Base-by-base conservation (phyloP, 2,329 filamentous ascomycete species). In the Xylaria hypoxylon region DNA sequence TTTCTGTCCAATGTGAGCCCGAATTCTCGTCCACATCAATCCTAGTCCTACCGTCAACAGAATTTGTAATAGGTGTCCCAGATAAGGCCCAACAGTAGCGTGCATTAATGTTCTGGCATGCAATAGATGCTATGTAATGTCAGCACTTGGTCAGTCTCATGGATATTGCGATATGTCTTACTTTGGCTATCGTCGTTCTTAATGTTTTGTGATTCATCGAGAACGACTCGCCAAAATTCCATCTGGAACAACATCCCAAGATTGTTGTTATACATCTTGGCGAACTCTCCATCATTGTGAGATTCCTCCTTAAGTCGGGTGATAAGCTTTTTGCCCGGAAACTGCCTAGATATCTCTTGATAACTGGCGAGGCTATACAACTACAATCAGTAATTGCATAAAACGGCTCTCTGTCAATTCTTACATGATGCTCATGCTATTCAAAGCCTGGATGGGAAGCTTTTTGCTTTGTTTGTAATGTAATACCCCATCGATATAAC, bases 121-220 rank as follows among this genome's bases (percentile, higher is more conserved):
- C 65, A 53, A 61, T 22, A 13, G 62, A 70, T 17, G 22, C 68
- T 70, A 31, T 1, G 28, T 1, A n/a, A 6, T 11, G 11, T 70
- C n/a, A 70, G 62, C 5, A 50, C 1, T 33, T 1, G 1, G 3
- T 22, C 28, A 3, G 10, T 35, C 8, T 8, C 5, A 15, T 24
- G 15, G 40, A 8, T 8, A 3, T 8, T 24, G 6, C 7, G n/a
- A 11, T n/a, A 17, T 15, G n/a, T 15, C 62, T 44, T 60, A 68
- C 68, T 59, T 10, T 59, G 51, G 24, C 45, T 59, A 10, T 55
- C 17, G 8, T 33, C 50, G 38, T 68, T 68, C 33, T 68, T 70
- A 17, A 70, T 70, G 3, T 31, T 35, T 10, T 70, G 62, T 15
- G 51, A 48, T 44, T 70, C 68, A n/a, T 70, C 68, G 8, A 70